These are phyloP conservation scores for Lentinus tigrinus DNA, from an alignment of 768 basidiomycete species.

Conservation along the genomic window DNA sequence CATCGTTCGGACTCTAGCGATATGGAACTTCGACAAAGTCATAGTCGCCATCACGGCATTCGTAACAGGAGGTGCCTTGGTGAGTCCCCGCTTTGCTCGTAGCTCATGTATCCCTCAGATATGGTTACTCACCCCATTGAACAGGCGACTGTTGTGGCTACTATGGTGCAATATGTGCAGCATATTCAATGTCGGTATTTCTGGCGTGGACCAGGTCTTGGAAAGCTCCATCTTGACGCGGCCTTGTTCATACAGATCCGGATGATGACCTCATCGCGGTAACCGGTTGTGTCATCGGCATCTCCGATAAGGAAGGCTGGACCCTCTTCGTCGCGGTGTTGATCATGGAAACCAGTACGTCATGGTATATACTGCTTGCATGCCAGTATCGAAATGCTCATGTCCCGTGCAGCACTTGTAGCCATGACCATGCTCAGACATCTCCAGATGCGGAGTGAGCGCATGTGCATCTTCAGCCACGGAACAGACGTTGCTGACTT, in stretches of 20 bases:
- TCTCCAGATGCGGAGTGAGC: not conserved
- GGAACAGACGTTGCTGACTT: not conserved
- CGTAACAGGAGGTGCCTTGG: not conserved
- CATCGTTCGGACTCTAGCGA: not conserved
- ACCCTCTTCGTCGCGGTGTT: not conserved
- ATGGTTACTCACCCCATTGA: not conserved
- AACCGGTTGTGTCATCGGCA: not conserved
- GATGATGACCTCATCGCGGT: not conserved
- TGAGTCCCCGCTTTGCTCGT: not conserved
- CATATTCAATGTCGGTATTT: not conserved
- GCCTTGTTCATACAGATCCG: not conserved
- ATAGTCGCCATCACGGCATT: not conserved
- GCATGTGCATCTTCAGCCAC: not conserved
- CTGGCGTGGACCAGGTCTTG: no score
- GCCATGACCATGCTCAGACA: not conserved
- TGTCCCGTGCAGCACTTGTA: not conserved
- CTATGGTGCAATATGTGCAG: no score
- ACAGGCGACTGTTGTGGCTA: no score
- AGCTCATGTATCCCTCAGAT: not conserved
- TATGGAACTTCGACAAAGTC: not conserved
- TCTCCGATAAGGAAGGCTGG: not conserved
- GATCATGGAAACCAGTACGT: not conserved
- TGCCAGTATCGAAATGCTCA: not conserved
- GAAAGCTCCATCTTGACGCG: no score
- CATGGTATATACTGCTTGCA: not conserved